Evolutionary conservation across 2,329 filamentous ascomycete species (phyloP), one percentile per base, ranked within the genome.

Genomic region (Cyphellophora attinorum): DNA sequence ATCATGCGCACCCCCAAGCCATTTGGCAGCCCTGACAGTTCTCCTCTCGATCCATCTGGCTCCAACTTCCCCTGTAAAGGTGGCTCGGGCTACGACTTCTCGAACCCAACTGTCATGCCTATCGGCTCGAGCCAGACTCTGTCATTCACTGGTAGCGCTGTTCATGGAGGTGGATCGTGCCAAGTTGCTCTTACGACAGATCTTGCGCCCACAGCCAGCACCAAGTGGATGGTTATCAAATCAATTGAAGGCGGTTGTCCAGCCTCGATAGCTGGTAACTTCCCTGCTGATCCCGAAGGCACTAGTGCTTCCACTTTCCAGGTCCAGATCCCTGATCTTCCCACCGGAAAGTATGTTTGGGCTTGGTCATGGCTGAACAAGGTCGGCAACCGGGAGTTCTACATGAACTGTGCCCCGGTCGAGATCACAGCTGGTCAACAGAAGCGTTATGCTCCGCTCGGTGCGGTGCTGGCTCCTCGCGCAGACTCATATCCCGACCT

Each of bases 351-450:
- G 27, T 88, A 82, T 16, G 83, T 79, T 0, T 67, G 96, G 4
- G 85, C 85, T 0, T 96, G 88, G 86, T 85, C 85, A 1, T 96
- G 91, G 91, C 76, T 93, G 60, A 96, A 96, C 60, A 81, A 81
- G 40, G 53, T 93, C 6, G 91, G 91, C 3, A 94, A 94, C 64
- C 79, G 88, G 1, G 91, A 96, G 56, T 85, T 94, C 71, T 95
- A 96, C 70, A 93, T 94, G 86, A 93, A 94, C 70, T 98, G 89
- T 49, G 85, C 81, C 0, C 76, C 84, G 0, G 58, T 93, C 31
- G 71, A 67, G 0, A 68, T 96, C 15, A 74, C 73, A 0, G 62
- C 58, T 3, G 60, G 62, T 14, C 58, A 62, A 2, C 54, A 58
- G 34, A 72, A 75, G 52, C 55, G 64, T 5, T 52, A 51, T 21